phyloP scores from a whole-genome alignment of 805 yeast species.

The Cyberlindnera meyerae region DNA sequence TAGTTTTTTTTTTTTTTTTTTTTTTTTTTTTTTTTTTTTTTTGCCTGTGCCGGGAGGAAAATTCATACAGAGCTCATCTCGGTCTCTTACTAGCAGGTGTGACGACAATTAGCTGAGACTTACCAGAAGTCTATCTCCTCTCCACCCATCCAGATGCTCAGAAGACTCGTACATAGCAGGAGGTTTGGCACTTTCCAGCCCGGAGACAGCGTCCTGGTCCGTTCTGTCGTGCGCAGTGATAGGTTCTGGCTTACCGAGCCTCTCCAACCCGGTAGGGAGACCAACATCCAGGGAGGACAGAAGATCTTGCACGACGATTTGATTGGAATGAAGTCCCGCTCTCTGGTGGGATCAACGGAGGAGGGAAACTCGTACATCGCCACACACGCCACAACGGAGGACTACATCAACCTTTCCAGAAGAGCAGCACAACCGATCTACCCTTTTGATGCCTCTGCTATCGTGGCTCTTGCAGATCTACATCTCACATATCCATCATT shows the following conservation, averaged over 20 bases:
- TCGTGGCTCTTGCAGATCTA: slow-evolving; percentile 42
- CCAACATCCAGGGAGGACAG: slow-evolving; percentile 22
- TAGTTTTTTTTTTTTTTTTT: too few species aligned
- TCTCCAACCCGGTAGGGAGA: slow-evolving; percentile 14
- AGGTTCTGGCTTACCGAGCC: slow-evolving; percentile 25
- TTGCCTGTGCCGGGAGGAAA: not conserved
- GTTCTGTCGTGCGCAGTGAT: slow-evolving; percentile 19
- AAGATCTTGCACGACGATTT: slow-evolving; percentile 34
- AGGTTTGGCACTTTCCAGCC: slow-evolving; percentile 9
- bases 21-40: too few species aligned
- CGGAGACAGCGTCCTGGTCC: slow-evolving; percentile 19
- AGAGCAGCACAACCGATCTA: slow-evolving; percentile 50
- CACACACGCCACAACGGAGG: slow-evolving; percentile 41
- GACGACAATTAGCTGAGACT: too few species aligned
- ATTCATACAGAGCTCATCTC: too few species aligned
- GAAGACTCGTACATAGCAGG: slow-evolving; percentile 1
- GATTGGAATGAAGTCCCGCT: slow-evolving; percentile 34
- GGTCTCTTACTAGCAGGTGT: not conserved
- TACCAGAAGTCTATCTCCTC: not conserved
- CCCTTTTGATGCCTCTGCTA: slow-evolving; percentile 43
- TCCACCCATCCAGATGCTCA: not conserved
- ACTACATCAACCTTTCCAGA: slow-evolving; percentile 35
- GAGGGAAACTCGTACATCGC: slow-evolving; percentile 29
- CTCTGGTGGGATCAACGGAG: slow-evolving; percentile 25
- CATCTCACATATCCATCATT: slow-evolving; percentile 37